Evolutionary conservation across 164 flowering plant genomes (phyloP), one percentile per base, ranked within the genome.

Genomic region (Vitis rupestris): DNA sequence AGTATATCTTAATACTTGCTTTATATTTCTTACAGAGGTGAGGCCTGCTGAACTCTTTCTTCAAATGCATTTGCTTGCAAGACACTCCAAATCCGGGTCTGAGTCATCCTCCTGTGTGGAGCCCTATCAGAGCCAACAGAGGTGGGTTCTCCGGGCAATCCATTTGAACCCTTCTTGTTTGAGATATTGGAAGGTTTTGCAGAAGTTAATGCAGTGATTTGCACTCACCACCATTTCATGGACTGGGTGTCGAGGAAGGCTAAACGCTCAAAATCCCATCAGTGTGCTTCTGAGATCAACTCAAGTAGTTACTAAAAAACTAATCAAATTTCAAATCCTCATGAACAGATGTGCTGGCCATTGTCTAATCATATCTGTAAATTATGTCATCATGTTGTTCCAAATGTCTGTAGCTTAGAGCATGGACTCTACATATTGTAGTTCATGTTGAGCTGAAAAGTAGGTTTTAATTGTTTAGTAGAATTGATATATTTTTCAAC

Each of bases 51-150:
- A 95, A 58, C 73, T 90, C 19, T 87, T 76, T 65, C 86, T 95
- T 68, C 99, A 90, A 77, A 93, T 95, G 97, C 87, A 92, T 81
- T 78, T 95, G 82, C 88, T 91, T 57, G 84, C 88, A 70, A 82
- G 65, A 59, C 81, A 76, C 68, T 61, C 61, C 13, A 76, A 82
- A 73, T 74, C 57, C 37, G 76, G 70, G 14, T 23, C 80, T 23
- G 80, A 66, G 68, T 19, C 77, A 62, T 59, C 81, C 10, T 77
- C 73, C 10, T 73, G 53, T 15, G 63, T 78, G 10, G 89, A 78
- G 66, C 72, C 54, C n/a, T 69, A 56, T 65, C 86, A 83, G 65
- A 76, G 70, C 71, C 81, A 91, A 6, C 63, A 60, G 66, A 80
- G 71, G 66, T 91, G 90, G 93, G 72, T 88, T 75, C 84, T 87